Evolutionary conservation across 1,139 yeast species (phyloP).

Genomic region (Suhomyces bolitotheri): DNA sequence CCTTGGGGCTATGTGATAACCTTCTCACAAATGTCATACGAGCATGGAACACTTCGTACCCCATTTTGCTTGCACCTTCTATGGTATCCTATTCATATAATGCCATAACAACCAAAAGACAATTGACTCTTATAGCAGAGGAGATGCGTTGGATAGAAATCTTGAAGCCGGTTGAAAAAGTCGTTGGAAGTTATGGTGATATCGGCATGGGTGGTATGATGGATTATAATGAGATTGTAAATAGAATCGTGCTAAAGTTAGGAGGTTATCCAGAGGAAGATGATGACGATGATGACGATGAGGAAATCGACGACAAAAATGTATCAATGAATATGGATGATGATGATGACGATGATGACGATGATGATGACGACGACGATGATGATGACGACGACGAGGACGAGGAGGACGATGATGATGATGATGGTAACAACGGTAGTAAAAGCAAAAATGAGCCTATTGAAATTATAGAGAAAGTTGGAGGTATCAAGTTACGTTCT

Average conservation of each 20-base stretch:
- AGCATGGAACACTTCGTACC: constrained; percentile 91
- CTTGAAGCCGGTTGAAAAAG: constrained; percentile 88
- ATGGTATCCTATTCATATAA: constrained; percentile 92
- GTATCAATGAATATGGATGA: constrained; percentile 36
- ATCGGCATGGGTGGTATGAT: constrained; percentile 95
- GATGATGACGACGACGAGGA: constrained; percentile 42
- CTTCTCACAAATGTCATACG: constrained; percentile 82
- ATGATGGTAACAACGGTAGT: background rate
- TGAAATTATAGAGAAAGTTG: constrained; percentile 2
- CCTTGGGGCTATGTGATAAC: constrained; percentile 88
- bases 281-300: constrained; percentile 71
- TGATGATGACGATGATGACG: constrained; percentile 33
- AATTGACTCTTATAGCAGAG: constrained; percentile 69
- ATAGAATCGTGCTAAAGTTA: constrained; percentile 73
- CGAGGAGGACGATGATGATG: constrained; percentile 42
- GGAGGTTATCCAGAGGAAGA: constrained; percentile 93
- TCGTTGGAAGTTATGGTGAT: constrained; percentile 89
- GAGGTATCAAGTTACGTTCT: background rate
- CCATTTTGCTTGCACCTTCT: constrained; percentile 87
- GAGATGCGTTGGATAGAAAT: constrained; percentile 93
- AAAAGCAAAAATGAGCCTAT: constrained; percentile 18
- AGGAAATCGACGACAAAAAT: constrained; percentile 27
- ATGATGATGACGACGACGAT: constrained; percentile 47
- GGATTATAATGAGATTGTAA: constrained; percentile 89
- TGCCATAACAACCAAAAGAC: constrained; percentile 83